Evolutionary conservation across 2,329 filamentous ascomycete species (phyloP), one percentile per base, ranked within the genome.

Genomic region (Juglanconis juglandina): DNA sequence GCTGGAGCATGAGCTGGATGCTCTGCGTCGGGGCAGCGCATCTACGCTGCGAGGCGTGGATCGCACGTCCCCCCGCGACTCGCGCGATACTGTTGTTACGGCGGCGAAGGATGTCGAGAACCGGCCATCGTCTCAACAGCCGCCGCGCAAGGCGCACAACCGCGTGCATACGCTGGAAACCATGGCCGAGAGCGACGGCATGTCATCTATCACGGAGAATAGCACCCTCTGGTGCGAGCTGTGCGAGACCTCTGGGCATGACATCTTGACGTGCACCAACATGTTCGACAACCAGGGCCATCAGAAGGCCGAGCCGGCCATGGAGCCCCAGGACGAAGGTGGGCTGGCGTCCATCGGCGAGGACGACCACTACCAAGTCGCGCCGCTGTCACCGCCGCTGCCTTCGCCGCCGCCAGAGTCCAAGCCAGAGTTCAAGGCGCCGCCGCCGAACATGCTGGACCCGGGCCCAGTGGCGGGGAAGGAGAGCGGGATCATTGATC

Each of bases 211-310:
- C 30, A 91, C 89, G 44, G 90, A 92, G 71, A 87, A 82, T 68
- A 90, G 86, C 71, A 85, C 82, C 14, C 82, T 93, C 64, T 96
- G 91, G 90, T 98, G 94, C 75, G 95, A 98, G 76, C 95, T 98
- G 64, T 98, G 94, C 76, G 93, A 97, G 77, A 91, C 90, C 39
- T 83, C 86, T 51, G 93, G 94, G 14, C 94, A 98, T 71, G 94
- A 98, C 69, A 96, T 98, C 63, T 80, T 98, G 59, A 96, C 91
- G 30, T 98, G 94, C 80, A 92, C 90, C 56, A 94, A 92, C 73
- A 95, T 96, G 87, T 94, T 91, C 73, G 87, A 82, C 2, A 71
- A 77, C 67, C 67, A 42, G 69, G 67, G 48, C 68, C 68, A 50
- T 57, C 68, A 67, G 51, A 44, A 55, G 44, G 55, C 53, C n/a